These are phyloP conservation scores for Saitozyma sp. DNA, from an alignment of 768 basidiomycete species.

Conservation along the genomic window DNA sequence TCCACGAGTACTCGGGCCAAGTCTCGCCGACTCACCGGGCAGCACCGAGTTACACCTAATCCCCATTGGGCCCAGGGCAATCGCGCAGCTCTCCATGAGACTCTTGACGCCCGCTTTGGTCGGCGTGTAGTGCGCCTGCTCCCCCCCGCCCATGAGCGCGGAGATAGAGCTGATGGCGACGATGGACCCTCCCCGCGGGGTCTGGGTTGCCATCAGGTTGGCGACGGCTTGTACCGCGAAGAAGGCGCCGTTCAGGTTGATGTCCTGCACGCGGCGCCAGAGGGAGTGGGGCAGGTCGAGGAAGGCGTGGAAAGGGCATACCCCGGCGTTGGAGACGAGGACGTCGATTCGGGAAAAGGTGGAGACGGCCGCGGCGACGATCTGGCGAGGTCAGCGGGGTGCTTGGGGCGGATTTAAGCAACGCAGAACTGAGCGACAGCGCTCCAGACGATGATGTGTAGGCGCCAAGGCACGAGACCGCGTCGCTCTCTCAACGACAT, in stretches of 20 bases:
- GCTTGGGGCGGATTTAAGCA: not conserved
- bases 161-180: conserved; percentile 77
- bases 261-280: conserved; percentile 67
- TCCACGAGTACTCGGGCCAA: not conserved
- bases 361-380: conserved; percentile 64
- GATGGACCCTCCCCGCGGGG: conserved; percentile 68
- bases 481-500: too few species aligned
- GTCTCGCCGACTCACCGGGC: conserved; percentile 57
- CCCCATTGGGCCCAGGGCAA: conserved; percentile 72
- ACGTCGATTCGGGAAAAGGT: conserved; percentile 65
- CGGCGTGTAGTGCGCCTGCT: conserved; percentile 76
- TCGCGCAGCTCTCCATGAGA: conserved; percentile 76
- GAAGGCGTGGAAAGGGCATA: conserved; percentile 76
- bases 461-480: too few species aligned
- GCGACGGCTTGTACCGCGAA: conserved; percentile 64
- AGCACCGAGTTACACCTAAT: conserved; percentile 63
- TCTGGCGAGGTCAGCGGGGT: conserved; percentile 57
- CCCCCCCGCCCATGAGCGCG: conserved; percentile 72
- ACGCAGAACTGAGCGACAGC: not conserved
- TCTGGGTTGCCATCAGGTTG: conserved; percentile 70
- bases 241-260: conserved; percentile 76
- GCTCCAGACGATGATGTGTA: too few species aligned
- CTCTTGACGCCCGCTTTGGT: conserved; percentile 77
- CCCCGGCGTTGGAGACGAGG: conserved; percentile 65
- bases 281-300: conserved; percentile 66